Evolutionary conservation across 1,284 basidiomycete species (phyloP), one percentile per base, ranked within the genome.

Genomic region (Trichosporon coremiiforme): DNA sequence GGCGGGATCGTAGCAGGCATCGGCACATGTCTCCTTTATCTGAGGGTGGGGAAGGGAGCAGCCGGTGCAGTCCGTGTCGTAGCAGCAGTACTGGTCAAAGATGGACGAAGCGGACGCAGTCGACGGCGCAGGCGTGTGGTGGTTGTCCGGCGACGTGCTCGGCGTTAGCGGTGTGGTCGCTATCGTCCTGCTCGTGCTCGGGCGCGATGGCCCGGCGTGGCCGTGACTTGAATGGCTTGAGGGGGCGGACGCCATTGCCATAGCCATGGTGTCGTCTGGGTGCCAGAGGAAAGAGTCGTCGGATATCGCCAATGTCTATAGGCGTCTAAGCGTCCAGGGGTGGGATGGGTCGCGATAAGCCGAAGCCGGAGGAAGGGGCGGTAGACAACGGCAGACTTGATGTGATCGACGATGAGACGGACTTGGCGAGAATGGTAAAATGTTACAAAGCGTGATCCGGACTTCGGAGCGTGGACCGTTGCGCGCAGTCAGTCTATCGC

Each of bases 41-140:
- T 33, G 33, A 33, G 57, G 57, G 64, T 65, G 64, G 13, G 64
- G 36, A 4, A 38, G 60, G 25, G 63, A 66, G 7, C 50, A 38
- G 64, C 60, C 55, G 17, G 22, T 63, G 57, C 67, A 67, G 60
- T 67, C 66, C 38, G 38, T 60, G 55, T 45, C 55, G 36, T 57
- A 66, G 66, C 75, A 75, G 66, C 74, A 75, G 68, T 74, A 75
- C 36, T 73, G 66, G 12, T 76, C 76, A 64, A 75, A 73, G 9
- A 73, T 69, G 66, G 68, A 65, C 36, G 45, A 53, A 1, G 64
- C 64, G 4, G 38, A 57, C 3, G 55, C 33, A 12, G 41, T 69
- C 4, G 47, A 45, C 35, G 50, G 45, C 57, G 57, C 31, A 0
- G 57, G 57, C 29, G 57, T 60, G n/a, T n/a, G n/a, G 31, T 60